Evolutionary conservation across 2,329 filamentous ascomycete genomes (phyloP).

Genomic region (Helminthosporium solani): DNA sequence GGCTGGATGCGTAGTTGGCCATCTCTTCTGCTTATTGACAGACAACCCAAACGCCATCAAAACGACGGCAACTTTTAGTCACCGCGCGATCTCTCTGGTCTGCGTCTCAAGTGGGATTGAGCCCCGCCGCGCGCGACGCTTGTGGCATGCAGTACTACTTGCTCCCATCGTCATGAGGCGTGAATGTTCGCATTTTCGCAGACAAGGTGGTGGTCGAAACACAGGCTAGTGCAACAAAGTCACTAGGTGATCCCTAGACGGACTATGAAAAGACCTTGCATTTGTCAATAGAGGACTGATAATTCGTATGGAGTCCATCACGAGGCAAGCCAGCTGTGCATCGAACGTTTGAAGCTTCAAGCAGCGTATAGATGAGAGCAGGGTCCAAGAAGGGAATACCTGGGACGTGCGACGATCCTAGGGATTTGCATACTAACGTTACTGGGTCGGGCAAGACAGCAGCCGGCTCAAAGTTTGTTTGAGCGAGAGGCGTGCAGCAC

Average conservation of each 20-base stretch:
- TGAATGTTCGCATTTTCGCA: slow-evolving; percentile 16
- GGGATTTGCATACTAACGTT: slow-evolving; percentile 22
- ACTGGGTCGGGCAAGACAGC: slow-evolving; percentile 24
- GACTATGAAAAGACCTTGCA: background rate
- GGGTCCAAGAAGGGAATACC: too few relatives aligned
- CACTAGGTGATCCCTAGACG: background rate
- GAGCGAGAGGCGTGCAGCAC: slow-evolving; percentile 22
- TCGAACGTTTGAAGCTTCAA: slow-evolving; percentile 33
- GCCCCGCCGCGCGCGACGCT: slow-evolving; percentile 28
- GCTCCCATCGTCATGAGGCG: slow-evolving; percentile 17
- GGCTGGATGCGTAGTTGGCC: slow-evolving; percentile 20
- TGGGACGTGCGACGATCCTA: slow-evolving; percentile 27
- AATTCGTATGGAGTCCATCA: background rate
- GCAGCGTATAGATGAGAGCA: slow-evolving; percentile 18
- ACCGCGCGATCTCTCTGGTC: slow-evolving; percentile 25
- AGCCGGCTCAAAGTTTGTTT: slow-evolving; percentile 34
- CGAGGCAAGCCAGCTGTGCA: slow-evolving; percentile 7
- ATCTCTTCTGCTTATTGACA: slow-evolving; percentile 28
- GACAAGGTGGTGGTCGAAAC: background rate
- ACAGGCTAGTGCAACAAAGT: background rate
- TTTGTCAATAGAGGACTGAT: background rate
- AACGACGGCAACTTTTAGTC: slow-evolving; percentile 29
- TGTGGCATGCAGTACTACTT: slow-evolving; percentile 22
- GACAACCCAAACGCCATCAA: slow-evolving; percentile 31
- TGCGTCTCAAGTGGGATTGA: slow-evolving; percentile 25